phyloP scores from a whole-genome alignment of 768 basidiomycete species.

The Nidularia pulvinata region DNA sequence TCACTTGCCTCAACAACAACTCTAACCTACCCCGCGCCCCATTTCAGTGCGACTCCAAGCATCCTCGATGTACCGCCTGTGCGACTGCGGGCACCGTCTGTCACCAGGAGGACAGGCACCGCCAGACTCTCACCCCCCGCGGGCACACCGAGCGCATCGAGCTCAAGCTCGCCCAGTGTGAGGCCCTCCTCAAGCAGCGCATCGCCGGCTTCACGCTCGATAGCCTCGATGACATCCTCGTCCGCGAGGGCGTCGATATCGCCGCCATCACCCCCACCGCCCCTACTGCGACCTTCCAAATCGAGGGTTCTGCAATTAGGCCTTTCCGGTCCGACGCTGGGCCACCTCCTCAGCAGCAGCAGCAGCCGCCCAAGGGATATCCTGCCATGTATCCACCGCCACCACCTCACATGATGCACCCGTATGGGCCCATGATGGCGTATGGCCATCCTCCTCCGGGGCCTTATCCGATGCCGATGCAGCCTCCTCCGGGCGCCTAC shows the following conservation, averaged over 20 bases:
- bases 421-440: constrained; percentile 1
- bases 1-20: constrained; percentile 28
- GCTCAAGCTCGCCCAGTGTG: constrained; percentile 76
- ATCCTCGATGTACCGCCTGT: constrained; percentile 85
- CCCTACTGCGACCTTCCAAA: constrained; percentile 26
- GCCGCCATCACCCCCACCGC: constrained; percentile 17
- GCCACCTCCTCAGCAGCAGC: constrained; percentile 14
- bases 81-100: constrained; percentile 77
- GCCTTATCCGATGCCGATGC: constrained; percentile 35
- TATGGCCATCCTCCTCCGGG: constrained; percentile 34
- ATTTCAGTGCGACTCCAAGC: constrained; percentile 86
- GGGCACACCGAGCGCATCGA: constrained; percentile 86
- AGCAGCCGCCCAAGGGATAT: constrained; percentile 29
- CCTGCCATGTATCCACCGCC: constrained; percentile 38
- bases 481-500: constrained; percentile 41
- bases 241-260: constrained; percentile 67
- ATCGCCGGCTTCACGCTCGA: constrained; percentile 68
- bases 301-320: constrained; percentile 21
- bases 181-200: constrained; percentile 75
- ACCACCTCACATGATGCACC: constrained; percentile 9
- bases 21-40: constrained; percentile 9
- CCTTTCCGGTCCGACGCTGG: constrained; percentile 28
- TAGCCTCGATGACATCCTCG: constrained; percentile 63
- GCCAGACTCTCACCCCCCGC: constrained; percentile 83
- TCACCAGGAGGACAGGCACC: constrained; percentile 87